Percentiles rank a stretch among this genome's conserved stretches.
phyloP scores from a whole-genome alignment of 164 flowering plant genomes.

The Piper longum region DNA sequence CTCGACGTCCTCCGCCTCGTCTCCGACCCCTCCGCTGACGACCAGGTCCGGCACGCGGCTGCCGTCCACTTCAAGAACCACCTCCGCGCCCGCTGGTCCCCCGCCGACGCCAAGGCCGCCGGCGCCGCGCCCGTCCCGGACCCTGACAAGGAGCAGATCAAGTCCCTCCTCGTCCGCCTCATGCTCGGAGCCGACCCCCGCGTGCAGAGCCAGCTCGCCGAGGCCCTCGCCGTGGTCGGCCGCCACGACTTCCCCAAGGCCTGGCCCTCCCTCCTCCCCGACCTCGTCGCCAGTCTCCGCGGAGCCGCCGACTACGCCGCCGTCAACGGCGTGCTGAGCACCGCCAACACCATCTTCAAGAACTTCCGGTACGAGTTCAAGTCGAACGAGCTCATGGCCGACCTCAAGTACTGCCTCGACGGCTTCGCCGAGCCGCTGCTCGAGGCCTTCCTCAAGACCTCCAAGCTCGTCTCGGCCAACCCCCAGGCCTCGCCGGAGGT shows the following conservation, averaged over 20 bases:
- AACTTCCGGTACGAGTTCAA: constrained; percentile 64
- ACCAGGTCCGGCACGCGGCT: constrained; percentile 73
- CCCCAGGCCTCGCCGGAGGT: constrained; percentile 16
- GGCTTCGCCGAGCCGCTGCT: constrained; percentile 59
- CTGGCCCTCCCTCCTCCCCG: constrained; percentile 73
- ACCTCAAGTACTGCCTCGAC: constrained; percentile 76
- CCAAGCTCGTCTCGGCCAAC: constrained; percentile 31
- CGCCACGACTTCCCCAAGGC: constrained; percentile 74
- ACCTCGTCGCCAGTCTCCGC: constrained; percentile 42
- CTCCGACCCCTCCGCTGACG: constrained; percentile 50
- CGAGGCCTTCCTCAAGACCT: constrained; percentile 49
- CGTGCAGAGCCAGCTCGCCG: constrained; percentile 74
- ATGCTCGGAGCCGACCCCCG: constrained; percentile 53
- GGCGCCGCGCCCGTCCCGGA: constrained; percentile 31
- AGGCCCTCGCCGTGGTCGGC: constrained; percentile 68
- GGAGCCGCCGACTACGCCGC: constrained; percentile 47
- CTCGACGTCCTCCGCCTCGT: constrained; percentile 73
- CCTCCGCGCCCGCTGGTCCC: constrained; percentile 55
- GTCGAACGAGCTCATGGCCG: constrained; percentile 56
- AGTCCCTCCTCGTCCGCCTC: constrained; percentile 53
- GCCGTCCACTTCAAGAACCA: constrained; percentile 89
- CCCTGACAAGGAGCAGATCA: constrained; percentile 67
- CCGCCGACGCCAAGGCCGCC: constrained; percentile 8
- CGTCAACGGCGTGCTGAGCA: constrained; percentile 74
- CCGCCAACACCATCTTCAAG: constrained; percentile 74